These are phyloP conservation scores for Linnemannia elongata DNA, from an alignment of 192 early-diverging fungal species.

Conservation along the genomic window DNA sequence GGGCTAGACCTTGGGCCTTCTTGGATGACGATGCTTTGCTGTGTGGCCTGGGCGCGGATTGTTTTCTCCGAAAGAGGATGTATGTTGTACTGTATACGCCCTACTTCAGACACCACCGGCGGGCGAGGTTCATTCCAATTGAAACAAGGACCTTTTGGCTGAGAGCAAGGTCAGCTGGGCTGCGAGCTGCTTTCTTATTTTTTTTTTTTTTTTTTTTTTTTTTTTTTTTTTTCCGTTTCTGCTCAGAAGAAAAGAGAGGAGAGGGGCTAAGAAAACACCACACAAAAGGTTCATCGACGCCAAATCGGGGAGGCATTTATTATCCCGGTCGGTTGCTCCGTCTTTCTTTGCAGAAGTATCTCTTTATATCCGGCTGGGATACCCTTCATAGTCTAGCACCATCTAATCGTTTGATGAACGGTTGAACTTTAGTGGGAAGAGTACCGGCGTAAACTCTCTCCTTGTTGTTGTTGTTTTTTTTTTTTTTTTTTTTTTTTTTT, in stretches of 20 bases:
- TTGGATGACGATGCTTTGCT: background rate
- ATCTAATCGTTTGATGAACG: background rate
- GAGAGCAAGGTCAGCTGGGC: background rate
- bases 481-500: background rate
- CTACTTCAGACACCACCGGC: background rate
- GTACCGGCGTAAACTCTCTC: too few species aligned
- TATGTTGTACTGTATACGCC: background rate
- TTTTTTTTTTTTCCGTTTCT: too few species aligned
- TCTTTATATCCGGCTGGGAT: too few species aligned
- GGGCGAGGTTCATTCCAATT: background rate
- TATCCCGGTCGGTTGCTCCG: background rate
- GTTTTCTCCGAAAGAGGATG: background rate
- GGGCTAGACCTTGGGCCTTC: background rate
- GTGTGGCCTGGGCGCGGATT: slow-evolving; percentile 3
- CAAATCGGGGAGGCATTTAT: background rate
- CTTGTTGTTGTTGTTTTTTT: background rate
- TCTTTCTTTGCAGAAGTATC: too few species aligned
- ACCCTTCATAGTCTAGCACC: too few species aligned
- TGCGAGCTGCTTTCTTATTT: background rate
- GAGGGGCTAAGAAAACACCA: background rate
- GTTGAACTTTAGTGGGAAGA: background rate
- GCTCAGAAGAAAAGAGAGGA: too few species aligned
- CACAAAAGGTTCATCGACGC: background rate
- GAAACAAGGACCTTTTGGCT: background rate
- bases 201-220: background rate